Evolutionary conservation across 2,329 filamentous ascomycete genomes (phyloP), one percentile per base, ranked within the genome.

Genomic region (Claviceps paspali): DNA sequence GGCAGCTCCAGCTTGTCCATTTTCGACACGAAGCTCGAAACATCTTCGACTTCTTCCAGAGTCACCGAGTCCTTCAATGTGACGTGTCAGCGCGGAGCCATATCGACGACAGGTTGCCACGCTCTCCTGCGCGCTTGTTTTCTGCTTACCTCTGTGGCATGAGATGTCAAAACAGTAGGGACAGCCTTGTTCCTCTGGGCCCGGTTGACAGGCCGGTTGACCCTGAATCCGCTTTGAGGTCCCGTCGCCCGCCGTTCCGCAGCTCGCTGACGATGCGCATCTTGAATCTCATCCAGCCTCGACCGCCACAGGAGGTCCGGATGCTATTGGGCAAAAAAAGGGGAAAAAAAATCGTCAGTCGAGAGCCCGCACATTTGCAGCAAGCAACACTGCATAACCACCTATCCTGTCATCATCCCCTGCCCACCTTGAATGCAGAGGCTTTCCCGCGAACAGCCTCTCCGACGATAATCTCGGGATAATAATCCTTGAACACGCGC

Each of bases 401-500:
- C n/a, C 30, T 23, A 6, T 27, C n/a, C 5, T 3, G 24, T 7
- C 33, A 31, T 23, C 47, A 5, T 10, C 4, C 7, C 11, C 19
- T 7, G 17, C 8, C 21, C 21, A 72, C 70, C 55, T 73, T 76
- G 54, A 79, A 79, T 1, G 73, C 65, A 4, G 72, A 70, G 1
- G 74, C 73, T 41, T 70, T 68, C 27, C 73, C 73, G 37, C 65
- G 64, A 22, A 74, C 70, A 4, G 72, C 64, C 44, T 80, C 79
- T 17, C 79, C 82, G 11, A 88, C 70, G 41, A 92, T 83, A 38
- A 92, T 83, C 53, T 93, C 84, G 0, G 85, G 84, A 49, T 88
- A 92, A 56, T 88, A 92, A 53, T 88, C 84, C 52, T 91, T 91
- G 62, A 79, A 92, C n/a, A 88, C 75, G 38, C 80, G 73, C 35